Percentiles rank a stretch among this genome's conserved stretches.
Conservation (phyloP, 1,284 basidiomycete species). For the Amylostereum areolatum region DNA sequence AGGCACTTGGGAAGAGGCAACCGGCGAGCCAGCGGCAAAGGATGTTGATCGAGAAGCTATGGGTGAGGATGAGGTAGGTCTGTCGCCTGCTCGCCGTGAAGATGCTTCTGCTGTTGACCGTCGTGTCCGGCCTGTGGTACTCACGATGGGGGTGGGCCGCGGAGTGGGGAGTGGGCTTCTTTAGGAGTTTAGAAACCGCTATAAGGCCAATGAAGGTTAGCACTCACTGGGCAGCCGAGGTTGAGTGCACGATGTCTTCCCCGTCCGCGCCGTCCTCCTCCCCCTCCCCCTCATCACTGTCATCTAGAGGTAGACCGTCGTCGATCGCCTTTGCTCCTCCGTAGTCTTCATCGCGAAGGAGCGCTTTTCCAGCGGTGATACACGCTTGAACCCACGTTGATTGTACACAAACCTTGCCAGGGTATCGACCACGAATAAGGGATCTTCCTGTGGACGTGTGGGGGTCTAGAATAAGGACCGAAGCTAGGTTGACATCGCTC, state of each 20-base stretch:
- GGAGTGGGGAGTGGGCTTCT: too few relatives aligned
- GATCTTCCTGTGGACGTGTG: constrained; percentile 42
- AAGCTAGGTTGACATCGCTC: constrained; percentile 39
- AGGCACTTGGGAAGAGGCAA: too few relatives aligned
- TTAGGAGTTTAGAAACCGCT: too few relatives aligned
- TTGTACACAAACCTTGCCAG: constrained; percentile 40
- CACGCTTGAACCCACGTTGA: constrained; percentile 39
- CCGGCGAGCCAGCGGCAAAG: too few relatives aligned
- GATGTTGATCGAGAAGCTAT: too few relatives aligned
- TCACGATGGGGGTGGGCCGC: too few relatives aligned
- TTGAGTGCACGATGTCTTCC: constrained; percentile 19
- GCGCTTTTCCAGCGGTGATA: constrained; percentile 31
- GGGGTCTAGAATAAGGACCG: constrained; percentile 52
- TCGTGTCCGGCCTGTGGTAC: too few relatives aligned
- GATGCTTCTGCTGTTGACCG: too few relatives aligned
- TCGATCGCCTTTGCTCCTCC: constrained; percentile 43
- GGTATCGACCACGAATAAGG: constrained; percentile 54
- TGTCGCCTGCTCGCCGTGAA: too few relatives aligned
- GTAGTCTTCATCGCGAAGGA: constrained; percentile 47
- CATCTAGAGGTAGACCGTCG: constrained; percentile 34
- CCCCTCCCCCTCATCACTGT: constrained; percentile 9
- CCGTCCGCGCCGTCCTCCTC: constrained; percentile 17
- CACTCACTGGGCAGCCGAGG: too few relatives aligned
- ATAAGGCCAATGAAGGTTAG: too few relatives aligned
- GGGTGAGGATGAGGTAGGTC: too few relatives aligned